These are phyloP conservation scores for Oryza coarctata DNA, from an alignment of 176 grass and related monocot genomes.

Conservation along the genomic window DNA sequence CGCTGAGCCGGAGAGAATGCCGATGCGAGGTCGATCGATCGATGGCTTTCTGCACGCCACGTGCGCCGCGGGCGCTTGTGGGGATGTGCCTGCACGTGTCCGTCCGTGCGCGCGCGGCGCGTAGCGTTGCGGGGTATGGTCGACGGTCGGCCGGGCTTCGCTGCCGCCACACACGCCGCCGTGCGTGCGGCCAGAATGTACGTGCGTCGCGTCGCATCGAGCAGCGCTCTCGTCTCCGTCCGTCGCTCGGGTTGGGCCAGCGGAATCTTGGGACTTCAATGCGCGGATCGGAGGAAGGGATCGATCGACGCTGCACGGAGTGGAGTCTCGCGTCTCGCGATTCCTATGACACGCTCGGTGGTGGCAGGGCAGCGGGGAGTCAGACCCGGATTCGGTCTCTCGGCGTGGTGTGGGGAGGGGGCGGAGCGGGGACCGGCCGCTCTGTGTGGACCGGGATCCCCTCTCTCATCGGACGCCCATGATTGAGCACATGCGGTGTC, in stretches of 20 bases:
- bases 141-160: background rate
- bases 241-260: background rate
- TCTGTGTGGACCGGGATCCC: background rate
- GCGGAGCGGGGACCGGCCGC: slow-evolving; percentile 26
- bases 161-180: no score
- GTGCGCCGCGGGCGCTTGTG: background rate
- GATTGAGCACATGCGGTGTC: slow-evolving; percentile 40
- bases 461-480: slow-evolving; percentile 42
- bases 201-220: background rate
- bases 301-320: background rate
- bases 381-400: background rate
- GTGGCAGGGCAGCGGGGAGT: background rate
- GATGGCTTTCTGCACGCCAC: background rate
- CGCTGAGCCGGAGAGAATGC: background rate
- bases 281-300: slow-evolving; percentile 6
- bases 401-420: no score
- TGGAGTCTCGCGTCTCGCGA: background rate
- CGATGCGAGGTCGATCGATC: no score
- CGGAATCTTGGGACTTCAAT: slow-evolving; percentile 21
- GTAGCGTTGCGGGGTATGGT: background rate
- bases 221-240: background rate
- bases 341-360: background rate
- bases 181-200: background rate
- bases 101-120: background rate
- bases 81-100: background rate